Evolutionary conservation across 805 yeast genomes (phyloP).

Genomic region (Hanseniaspora hatyaiensis): DNA sequence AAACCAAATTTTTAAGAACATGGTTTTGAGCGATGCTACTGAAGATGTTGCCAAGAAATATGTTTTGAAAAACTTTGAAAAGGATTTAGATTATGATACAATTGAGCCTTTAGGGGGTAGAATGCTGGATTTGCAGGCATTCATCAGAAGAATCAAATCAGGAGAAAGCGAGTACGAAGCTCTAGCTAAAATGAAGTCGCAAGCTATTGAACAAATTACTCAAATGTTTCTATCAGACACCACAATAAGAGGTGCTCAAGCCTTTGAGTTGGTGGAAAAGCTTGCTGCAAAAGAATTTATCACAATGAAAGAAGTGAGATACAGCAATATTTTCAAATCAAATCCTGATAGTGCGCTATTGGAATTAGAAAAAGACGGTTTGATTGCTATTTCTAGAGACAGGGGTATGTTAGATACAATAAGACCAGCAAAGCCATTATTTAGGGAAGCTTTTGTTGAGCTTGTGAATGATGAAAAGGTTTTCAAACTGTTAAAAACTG

Average conservation of each 20-base stretch:
- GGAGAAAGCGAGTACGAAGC: constrained; percentile 81
- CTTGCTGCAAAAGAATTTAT: constrained; percentile 42
- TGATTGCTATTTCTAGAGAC: constrained; percentile 59
- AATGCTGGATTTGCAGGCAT: constrained; percentile 84
- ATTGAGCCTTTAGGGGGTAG: constrained; percentile 86
- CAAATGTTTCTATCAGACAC: constrained; percentile 55
- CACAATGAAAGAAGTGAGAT: constrained; percentile 40
- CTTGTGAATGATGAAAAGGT: constrained; percentile 48
- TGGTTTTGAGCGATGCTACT: constrained; percentile 73
- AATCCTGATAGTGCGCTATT: constrained; percentile 46
- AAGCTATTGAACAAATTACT: constrained; percentile 77
- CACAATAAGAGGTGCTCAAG: constrained; percentile 62
- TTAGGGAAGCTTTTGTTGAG: constrained; percentile 61
- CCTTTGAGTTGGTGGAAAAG: constrained; percentile 68
- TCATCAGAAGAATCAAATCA: constrained; percentile 71
- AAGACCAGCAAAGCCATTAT: constrained; percentile 74
- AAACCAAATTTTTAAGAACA: constrained; percentile 68
- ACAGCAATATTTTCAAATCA: constrained; percentile 49
- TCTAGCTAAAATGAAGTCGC: constrained; percentile 62
- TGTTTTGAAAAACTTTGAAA: constrained; percentile 45
- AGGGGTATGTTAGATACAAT: constrained; percentile 63
- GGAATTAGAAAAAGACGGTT: constrained; percentile 67
- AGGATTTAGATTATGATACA: constrained; percentile 26
- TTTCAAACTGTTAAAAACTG: constrained; percentile 51
- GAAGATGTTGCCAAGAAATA: constrained; percentile 56